phyloP scores from a whole-genome alignment of 1,139 yeast species.

The Geotrichum australiense region DNA sequence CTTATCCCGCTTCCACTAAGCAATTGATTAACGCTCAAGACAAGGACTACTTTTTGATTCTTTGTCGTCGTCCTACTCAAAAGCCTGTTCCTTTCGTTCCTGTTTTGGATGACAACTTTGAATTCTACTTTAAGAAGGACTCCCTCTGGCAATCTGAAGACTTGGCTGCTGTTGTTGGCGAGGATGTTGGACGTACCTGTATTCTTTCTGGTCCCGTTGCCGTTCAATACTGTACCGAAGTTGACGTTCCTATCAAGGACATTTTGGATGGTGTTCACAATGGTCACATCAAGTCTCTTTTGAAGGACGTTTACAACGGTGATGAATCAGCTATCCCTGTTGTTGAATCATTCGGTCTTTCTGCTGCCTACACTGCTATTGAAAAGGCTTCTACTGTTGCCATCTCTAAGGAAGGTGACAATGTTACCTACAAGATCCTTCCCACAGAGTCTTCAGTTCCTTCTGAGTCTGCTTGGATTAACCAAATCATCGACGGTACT shows the following conservation, averaged over 20 bases:
- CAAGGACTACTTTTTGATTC: conserved; percentile 81
- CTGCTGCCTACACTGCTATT: conserved; percentile 32
- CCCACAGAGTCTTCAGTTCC: conserved; percentile 34
- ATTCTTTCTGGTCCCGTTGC: conserved; percentile 98
- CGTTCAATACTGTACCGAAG: conserved; percentile 80
- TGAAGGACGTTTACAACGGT: conserved; percentile 62
- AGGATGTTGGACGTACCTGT: conserved; percentile 97
- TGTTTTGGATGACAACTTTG: conserved; percentile 86
- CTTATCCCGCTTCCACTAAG: conserved; percentile 64
- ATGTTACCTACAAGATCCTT: conserved; percentile 44
- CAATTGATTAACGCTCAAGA: conserved; percentile 95
- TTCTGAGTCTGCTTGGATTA: conserved; percentile 55
- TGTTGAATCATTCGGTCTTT: conserved; percentile 84
- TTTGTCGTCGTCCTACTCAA: conserved; percentile 78
- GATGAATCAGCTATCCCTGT: conserved; percentile 70
- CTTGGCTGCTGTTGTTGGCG: conserved; percentile 90
- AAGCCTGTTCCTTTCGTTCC: conserved; percentile 99
- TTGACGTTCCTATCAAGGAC: conserved; percentile 86
- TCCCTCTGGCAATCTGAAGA: conserved; percentile 99
- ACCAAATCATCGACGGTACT: conserved; percentile 68
- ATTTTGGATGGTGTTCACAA: conserved; percentile 84
- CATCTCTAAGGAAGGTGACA: conserved; percentile 34
- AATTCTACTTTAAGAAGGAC: conserved; percentile 95
- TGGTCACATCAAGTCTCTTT: conserved; percentile 70
- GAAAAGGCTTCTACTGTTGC: conserved; percentile 32